Evolutionary conservation across 345 rosid species (phyloP), one percentile per base, ranked within the genome.

Genomic region (Arabis hirsuta): DNA sequence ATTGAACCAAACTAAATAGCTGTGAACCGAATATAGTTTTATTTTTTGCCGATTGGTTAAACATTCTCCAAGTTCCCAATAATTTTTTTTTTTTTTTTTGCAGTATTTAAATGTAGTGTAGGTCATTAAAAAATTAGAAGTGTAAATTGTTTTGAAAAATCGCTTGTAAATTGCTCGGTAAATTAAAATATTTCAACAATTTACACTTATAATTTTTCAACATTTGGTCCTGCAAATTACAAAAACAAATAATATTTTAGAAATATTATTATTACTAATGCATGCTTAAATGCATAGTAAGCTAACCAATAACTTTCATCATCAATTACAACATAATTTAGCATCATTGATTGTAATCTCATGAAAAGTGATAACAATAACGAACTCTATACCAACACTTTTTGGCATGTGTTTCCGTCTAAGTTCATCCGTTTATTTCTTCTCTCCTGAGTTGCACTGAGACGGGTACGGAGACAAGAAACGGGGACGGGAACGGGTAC

Each of bases 281-380:
- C 16, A 36, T 42, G 43, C 52, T 32, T 0, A 39, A 9, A 13
- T 43, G 48, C 58, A 41, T 43, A 57, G 46, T 38, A 53, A 57
- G 39, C 13, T 53, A 13, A 10, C 12, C 2, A 42, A 46, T 69
- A 60, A 72, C 60, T 64, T 68, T 90, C 99, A 96, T 95, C 99
- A 78, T 95, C 99, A 72, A 95, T 91, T 55, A 87, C 96, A 68
- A 90, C 80, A 82, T 95, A 91, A 77, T 95, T 95, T 86, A 27
- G 96, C 91, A 78, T 95, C 99, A 73, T 20, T 70, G 63, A 95
- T 68, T 13, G 97, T 97, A 77, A 95, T 59, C 84, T 95, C 99
- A 24, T 16, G 16, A 16, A 96, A 95, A 76, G 99, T 95, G 43
- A 95, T 62, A 70, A 91, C 70, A 57, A 95, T 80, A 6, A 96